phyloP scores from a whole-genome alignment of 352 stramenopile species.

The Phytophthora podocarpi region DNA sequence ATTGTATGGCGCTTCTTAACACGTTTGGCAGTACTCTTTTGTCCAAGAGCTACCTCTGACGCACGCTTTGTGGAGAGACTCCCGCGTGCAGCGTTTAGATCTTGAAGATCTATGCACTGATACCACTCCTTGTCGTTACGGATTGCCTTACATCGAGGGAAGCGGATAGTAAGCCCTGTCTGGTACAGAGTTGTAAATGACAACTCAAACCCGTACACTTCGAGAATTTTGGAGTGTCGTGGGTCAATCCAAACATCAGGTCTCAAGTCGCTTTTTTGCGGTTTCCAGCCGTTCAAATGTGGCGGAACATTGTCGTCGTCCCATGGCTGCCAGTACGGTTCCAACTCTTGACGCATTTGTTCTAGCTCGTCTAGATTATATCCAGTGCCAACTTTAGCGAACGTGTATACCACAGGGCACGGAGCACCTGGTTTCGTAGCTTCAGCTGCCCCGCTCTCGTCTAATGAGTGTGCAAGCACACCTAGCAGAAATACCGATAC shows the following conservation, averaged over 20 bases:
- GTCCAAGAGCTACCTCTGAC: conserved; percentile 68
- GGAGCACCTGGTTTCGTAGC: conserved; percentile 51
- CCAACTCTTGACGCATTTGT: conserved; percentile 72
- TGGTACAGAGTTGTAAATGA: conserved; percentile 84
- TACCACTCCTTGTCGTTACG: conserved; percentile 86
- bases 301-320: conserved; percentile 67
- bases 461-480: conserved; percentile 63
- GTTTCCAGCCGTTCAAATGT: conserved; percentile 82
- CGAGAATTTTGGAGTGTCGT: conserved; percentile 79
- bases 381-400: conserved; percentile 83
- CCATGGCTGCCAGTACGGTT: conserved; percentile 81
- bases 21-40: conserved; percentile 62
- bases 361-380: conserved; percentile 85
- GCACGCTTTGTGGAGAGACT: conserved; percentile 75
- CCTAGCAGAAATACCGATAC: conserved; percentile 85
- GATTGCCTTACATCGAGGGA: conserved; percentile 82
- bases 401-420: conserved; percentile 77
- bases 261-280: conserved; percentile 71
- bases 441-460: conserved; percentile 52
- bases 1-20: conserved; percentile 37
- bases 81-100: conserved; percentile 69
- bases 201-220: conserved; percentile 88
- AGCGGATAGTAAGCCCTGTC: conserved; percentile 81
- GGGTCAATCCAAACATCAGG: conserved; percentile 87
- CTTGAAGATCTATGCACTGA: conserved; percentile 78